Evolutionary conservation across 495 filamentous ascomycete species (phyloP).

Genomic region (Stereocaulon alpinum): DNA sequence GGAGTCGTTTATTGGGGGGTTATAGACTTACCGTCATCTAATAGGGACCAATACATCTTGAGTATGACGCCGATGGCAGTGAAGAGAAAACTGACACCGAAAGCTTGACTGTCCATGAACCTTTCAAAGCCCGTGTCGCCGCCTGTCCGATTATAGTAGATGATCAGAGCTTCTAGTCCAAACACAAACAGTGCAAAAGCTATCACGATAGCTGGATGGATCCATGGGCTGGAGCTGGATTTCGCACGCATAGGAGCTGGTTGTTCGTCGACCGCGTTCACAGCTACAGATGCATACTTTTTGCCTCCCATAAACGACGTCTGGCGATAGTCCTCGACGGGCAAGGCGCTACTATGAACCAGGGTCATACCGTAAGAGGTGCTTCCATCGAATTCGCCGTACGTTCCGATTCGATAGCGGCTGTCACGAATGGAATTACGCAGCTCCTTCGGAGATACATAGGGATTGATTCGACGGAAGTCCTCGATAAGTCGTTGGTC

Average conservation of each 20-base stretch:
- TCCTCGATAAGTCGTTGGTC: slow-evolving; percentile 25
- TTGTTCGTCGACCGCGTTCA: slow-evolving; percentile 1
- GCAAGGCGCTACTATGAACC: slow-evolving; percentile 11
- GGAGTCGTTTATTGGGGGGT: background rate
- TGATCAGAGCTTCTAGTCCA: slow-evolving; percentile 29
- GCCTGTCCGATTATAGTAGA: slow-evolving; percentile 34
- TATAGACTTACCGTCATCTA: slow-evolving; percentile 24
- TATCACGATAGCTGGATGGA: background rate
- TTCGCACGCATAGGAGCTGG: background rate
- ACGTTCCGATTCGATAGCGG: slow-evolving; percentile 31
- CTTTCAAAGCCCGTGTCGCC: slow-evolving; percentile 32
- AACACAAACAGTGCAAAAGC: slow-evolving; percentile 28
- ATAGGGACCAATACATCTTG: slow-evolving; percentile 34
- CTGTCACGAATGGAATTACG: slow-evolving; percentile 1
- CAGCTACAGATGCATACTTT: slow-evolving; percentile 13
- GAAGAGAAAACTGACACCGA: slow-evolving; percentile 37
- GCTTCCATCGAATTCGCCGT: slow-evolving; percentile 23
- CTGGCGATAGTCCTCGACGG: background rate
- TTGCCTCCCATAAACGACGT: slow-evolving; percentile 3
- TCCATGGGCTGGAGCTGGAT: slow-evolving; percentile 1
- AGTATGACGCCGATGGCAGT: slow-evolving; percentile 33
- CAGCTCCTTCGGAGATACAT: slow-evolving; percentile 6
- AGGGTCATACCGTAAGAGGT: slow-evolving; percentile 28
- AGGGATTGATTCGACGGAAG: slow-evolving; percentile 14
- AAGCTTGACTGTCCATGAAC: slow-evolving; percentile 35